phyloP scores from a whole-genome alignment of 441 rosid species.

The Erodium moschatum region DNA sequence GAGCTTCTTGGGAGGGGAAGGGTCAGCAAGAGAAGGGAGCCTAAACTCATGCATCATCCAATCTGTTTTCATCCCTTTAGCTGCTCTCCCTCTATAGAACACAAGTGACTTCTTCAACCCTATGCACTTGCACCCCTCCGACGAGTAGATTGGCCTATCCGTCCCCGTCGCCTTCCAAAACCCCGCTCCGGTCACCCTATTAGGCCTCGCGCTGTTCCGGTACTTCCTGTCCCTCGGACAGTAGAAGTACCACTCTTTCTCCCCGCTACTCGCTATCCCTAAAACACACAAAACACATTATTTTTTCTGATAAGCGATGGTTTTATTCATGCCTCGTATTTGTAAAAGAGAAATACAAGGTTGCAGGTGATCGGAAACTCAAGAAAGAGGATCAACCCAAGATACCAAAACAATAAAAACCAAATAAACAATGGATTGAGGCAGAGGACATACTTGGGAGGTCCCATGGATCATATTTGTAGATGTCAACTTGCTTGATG shows the following conservation, averaged over 20 bases:
- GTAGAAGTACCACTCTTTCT: conserved; percentile 88
- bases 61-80: conserved; percentile 84
- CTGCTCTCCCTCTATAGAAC: conserved; percentile 89
- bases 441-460: conserved; percentile 98
- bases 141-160: conserved; percentile 82
- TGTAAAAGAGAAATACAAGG: too few species aligned
- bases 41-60: conserved; percentile 99
- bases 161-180: conserved; percentile 98
- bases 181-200: conserved; percentile 81
- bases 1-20: conserved; percentile 43
- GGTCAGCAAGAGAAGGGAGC: conserved; percentile 53
- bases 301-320: too few species aligned
- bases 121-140: conserved; percentile 62
- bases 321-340: too few species aligned
- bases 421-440: too few species aligned
- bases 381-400: too few species aligned
- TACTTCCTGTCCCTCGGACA: conserved; percentile 87
- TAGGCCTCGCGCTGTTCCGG: conserved; percentile 77
- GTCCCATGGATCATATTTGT: conserved; percentile 38
- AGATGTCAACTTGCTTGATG: conserved; percentile 79
- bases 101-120: conserved; percentile 89
- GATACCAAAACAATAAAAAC: too few species aligned
- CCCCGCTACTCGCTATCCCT: conserved; percentile 67
- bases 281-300: too few species aligned
- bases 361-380: too few species aligned